Evolutionary conservation across 352 stramenopile species (phyloP).

Genomic region (Pythium guiyangense): DNA sequence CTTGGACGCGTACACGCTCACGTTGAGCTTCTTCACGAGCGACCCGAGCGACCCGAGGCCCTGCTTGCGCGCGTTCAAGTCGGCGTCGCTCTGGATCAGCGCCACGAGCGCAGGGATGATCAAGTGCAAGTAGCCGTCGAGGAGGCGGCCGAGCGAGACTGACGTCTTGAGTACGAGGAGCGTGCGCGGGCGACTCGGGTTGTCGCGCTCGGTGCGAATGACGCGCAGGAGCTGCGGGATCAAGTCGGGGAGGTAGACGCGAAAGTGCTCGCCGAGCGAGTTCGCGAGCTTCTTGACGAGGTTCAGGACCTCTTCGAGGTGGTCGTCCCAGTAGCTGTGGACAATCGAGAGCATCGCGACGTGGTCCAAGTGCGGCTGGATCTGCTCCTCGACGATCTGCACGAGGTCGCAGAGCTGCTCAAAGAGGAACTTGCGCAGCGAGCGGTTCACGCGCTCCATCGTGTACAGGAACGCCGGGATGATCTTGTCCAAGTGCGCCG

Average conservation of each 20-base stretch:
- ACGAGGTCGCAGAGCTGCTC: constrained; percentile 96
- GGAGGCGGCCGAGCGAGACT: constrained; percentile 64
- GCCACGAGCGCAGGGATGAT: constrained; percentile 80
- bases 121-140: constrained; percentile 83
- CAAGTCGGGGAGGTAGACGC: constrained; percentile 84
- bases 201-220: constrained; percentile 77
- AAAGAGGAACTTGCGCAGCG: constrained; percentile 93
- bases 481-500: constrained; percentile 95
- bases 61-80: constrained; percentile 78
- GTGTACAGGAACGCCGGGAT: constrained; percentile 96
- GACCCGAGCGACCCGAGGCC: constrained; percentile 75
- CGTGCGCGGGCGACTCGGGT: constrained; percentile 56
- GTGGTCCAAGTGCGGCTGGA: constrained; percentile 88
- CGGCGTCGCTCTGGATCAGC: constrained; percentile 80
- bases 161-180: constrained; percentile 75
- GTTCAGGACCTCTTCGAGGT: constrained; percentile 96
- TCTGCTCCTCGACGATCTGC: constrained; percentile 95
- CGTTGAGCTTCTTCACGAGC: constrained; percentile 87
- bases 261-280: constrained; percentile 82
- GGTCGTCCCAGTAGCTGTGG: constrained; percentile 85
- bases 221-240: constrained; percentile 87
- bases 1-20: constrained; percentile 85
- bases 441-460: constrained; percentile 85
- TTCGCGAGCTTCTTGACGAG: constrained; percentile 93
- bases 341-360: constrained; percentile 81